Evolutionary conservation across 805 yeast species (phyloP).

Genomic region (Yarrowia hollandica): DNA sequence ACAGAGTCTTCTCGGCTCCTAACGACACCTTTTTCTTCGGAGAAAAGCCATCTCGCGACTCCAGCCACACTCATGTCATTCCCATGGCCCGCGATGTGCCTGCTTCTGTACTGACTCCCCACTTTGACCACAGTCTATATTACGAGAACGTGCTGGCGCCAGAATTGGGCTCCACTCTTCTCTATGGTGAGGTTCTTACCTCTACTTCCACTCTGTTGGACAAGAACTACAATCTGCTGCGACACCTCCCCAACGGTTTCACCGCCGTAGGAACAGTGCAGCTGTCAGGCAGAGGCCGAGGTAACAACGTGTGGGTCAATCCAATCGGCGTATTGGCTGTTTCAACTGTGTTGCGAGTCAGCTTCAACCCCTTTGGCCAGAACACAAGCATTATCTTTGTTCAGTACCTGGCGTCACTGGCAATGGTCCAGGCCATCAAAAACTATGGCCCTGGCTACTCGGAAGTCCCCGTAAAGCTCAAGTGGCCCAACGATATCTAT

Average conservation of each 20-base stretch:
- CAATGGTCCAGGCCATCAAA: conserved; percentile 74
- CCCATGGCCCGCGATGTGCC: conserved; percentile 45
- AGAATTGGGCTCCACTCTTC: conserved; percentile 58
- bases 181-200: conserved; percentile 86
- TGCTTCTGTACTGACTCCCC: conserved; percentile 59
- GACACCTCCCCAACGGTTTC: conserved; percentile 64
- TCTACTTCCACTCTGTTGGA: conserved; percentile 83
- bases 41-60: conserved; percentile 7
- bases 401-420: conserved; percentile 82
- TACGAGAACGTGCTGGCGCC: conserved; percentile 42
- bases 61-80: conserved; percentile 29
- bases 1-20: conserved; percentile 3
- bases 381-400: conserved; percentile 60
- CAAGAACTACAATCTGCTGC: conserved; percentile 60
- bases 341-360: conserved; percentile 66
- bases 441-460: conserved; percentile 63
- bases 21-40: conserved; percentile 18
- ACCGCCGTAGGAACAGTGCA: conserved; percentile 77
- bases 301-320: conserved; percentile 92
- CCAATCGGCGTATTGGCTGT: conserved; percentile 90
- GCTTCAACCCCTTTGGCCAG: conserved; percentile 47
- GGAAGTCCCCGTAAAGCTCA: conserved; percentile 74
- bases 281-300: conserved; percentile 89
- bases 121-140: conserved; percentile 64
- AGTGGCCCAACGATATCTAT: conserved; percentile 97